Evolutionary conservation across 1,139 yeast genomes (phyloP).

Genomic region (Suhomyces yuchorum): DNA sequence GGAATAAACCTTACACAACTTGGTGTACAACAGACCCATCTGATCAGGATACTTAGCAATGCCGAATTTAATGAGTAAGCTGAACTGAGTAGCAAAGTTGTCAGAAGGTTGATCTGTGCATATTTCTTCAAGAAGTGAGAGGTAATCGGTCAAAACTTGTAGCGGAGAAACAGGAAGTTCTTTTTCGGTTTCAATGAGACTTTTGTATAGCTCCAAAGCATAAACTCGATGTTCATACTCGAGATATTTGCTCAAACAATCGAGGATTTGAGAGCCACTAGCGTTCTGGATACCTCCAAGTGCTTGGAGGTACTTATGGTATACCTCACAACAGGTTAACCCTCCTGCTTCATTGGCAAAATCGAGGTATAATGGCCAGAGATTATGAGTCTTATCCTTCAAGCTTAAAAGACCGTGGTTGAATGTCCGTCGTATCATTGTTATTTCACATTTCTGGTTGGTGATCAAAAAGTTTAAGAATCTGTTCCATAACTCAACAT

Average conservation of each 20-base stretch:
- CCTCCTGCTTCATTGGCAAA: slow-evolving; percentile 56
- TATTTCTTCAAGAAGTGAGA: slow-evolving; percentile 7
- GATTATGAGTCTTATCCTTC: slow-evolving; percentile 54
- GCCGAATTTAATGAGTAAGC: slow-evolving; percentile 38
- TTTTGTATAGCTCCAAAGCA: slow-evolving; percentile 1
- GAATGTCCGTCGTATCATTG: slow-evolving; percentile 50
- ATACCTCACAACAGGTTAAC: slow-evolving; percentile 41
- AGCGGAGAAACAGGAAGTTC: slow-evolving; percentile 11
- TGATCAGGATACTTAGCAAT: slow-evolving; percentile 62
- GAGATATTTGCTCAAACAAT: slow-evolving; percentile 26
- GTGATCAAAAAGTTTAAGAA: slow-evolving; percentile 50
- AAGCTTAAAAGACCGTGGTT: slow-evolving; percentile 54
- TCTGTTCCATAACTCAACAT: slow-evolving; percentile 58
- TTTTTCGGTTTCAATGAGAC: background rate
- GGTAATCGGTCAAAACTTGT: slow-evolving; percentile 13
- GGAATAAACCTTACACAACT: slow-evolving; percentile 51
- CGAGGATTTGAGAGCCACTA: slow-evolving; percentile 13
- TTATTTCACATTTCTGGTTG: slow-evolving; percentile 37
- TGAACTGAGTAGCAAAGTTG: slow-evolving; percentile 25
- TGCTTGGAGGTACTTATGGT: slow-evolving; percentile 46
- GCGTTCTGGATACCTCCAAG: slow-evolving; percentile 7
- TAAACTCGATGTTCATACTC: slow-evolving; percentile 26
- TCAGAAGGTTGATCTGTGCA: background rate
- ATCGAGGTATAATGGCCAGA: slow-evolving; percentile 62
- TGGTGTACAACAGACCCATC: slow-evolving; percentile 50